Conservation (phyloP, 768 basidiomycete genomes). For the Suillus placidus region DNA sequence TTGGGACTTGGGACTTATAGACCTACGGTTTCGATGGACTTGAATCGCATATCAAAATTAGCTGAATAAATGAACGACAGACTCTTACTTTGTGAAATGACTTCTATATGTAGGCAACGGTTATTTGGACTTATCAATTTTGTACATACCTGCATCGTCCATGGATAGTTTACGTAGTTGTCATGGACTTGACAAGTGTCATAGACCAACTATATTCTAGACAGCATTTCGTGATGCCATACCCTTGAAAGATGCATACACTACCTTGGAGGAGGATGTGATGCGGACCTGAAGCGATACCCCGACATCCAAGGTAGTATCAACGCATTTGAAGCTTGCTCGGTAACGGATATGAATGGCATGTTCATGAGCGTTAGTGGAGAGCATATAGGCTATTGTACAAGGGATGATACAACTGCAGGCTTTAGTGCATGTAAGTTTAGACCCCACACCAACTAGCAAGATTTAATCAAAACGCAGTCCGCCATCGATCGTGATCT, state of each 20-base stretch:
- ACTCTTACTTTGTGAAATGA: not conserved
- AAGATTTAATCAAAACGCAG: constrained; percentile 6
- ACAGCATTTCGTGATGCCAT: not conserved
- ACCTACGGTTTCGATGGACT: not conserved
- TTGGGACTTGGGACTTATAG: not conserved
- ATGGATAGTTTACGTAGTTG: not conserved
- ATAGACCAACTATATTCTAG: not conserved
- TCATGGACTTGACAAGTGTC: not conserved
- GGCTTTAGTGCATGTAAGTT: not conserved
- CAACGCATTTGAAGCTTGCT: not conserved
- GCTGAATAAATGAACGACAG: not conserved
- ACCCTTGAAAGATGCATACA: not conserved
- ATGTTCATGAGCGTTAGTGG: not conserved
- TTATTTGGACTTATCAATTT: not conserved
- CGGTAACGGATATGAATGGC: not conserved
- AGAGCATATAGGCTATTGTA: not conserved
- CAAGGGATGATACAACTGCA: not conserved
- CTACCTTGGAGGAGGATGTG: not conserved
- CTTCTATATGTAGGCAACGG: not conserved
- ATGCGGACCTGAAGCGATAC: not conserved
- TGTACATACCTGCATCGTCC: not conserved
- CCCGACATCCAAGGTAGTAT: not conserved
- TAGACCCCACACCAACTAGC: not conserved
- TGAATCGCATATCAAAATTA: not conserved
- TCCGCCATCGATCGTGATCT: constrained; percentile 11